Base-by-base conservation (phyloP, 768 basidiomycete species). In the Cubamyces lactineus region DNA sequence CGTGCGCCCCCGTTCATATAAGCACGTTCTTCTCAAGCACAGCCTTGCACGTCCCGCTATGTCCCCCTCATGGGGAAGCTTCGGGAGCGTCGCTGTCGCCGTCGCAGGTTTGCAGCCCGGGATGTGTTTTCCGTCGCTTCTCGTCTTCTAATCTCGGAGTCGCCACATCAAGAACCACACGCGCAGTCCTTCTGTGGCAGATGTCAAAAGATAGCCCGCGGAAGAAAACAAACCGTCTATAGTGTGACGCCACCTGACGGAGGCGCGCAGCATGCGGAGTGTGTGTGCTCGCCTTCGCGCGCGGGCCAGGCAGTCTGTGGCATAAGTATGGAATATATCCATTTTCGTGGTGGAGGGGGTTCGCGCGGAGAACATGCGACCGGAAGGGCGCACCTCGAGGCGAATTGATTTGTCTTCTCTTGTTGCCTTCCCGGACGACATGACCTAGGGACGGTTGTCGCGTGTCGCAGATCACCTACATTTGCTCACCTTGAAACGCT, bases 1-100 rank as follows among this genome's bases (percentile, higher is more conserved):
- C 57, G 46, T 39, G 23, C 57, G 39, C 6, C 39, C 34, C 47
- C 57, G 57, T 57, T 50, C 57, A 28, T 47, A 41, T 26, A 50
- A 19, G 46, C 57, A 41, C 34, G 45, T 48, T 57, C 47, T 57
- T 50, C 57, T 48, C n/a, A 39, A 50, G 48, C 57, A 57, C 57
- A 57, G 57, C 57, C 57, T 50, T 57, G 12, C n/a, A 17, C 24
- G 19, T 28, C 45, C 41, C 53, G 23, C 17, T 40, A 11, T 11
- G 24, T 34, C 12, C 39, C 38, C 57, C 48, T 3, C 48, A 57
- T 57, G 57, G 57, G 28, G 57, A 50, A 57, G 57, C 47, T n/a
- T 57, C 57, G 57, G 57, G 57, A 57, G 57, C 40, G 46, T 24
- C 57, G 48, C 30, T 30, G 16, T 24, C 23, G n/a, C 24, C 19